Evolutionary conservation across 495 filamentous ascomycete species (phyloP).

Genomic region (Penicillium silybi): DNA sequence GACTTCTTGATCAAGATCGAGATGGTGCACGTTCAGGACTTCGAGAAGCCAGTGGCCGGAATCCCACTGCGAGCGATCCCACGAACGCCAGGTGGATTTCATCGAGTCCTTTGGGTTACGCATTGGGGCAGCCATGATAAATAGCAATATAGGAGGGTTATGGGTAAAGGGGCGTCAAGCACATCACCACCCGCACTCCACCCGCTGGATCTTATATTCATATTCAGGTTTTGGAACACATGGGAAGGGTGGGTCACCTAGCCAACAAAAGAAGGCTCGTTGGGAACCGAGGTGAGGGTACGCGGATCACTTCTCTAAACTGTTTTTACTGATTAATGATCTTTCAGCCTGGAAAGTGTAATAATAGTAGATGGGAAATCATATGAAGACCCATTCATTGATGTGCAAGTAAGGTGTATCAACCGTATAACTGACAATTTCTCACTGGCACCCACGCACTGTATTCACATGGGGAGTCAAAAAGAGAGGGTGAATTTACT

Average conservation of each 20-base stretch:
- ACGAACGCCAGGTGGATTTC: constrained; percentile 33
- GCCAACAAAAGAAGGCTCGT: background rate
- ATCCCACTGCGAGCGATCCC: constrained; percentile 22
- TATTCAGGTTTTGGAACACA: background rate
- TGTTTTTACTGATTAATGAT: background rate
- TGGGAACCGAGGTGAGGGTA: background rate
- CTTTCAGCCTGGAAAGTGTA: background rate
- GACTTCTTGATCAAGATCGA: constrained; percentile 18
- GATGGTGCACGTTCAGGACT: constrained; percentile 17
- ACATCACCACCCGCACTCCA: background rate
- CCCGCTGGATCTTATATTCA: background rate
- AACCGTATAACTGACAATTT: too few species aligned
- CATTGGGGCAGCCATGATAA: background rate
- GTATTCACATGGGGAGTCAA: too few species aligned
- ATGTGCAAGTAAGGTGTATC: too few species aligned
- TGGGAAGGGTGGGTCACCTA: background rate
- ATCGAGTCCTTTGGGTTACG: constrained; percentile 24
- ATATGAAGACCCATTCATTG: too few species aligned
- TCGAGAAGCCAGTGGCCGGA: constrained; percentile 21
- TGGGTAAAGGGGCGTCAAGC: background rate
- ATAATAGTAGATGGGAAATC: too few species aligned
- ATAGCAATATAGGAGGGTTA: background rate
- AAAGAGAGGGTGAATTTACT: too few species aligned
- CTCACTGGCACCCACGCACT: too few species aligned
- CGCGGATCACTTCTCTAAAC: background rate